These are phyloP conservation scores for Picochlorum sp. DNA, from an alignment of 139 green algal genomes.

Conservation along the genomic window DNA sequence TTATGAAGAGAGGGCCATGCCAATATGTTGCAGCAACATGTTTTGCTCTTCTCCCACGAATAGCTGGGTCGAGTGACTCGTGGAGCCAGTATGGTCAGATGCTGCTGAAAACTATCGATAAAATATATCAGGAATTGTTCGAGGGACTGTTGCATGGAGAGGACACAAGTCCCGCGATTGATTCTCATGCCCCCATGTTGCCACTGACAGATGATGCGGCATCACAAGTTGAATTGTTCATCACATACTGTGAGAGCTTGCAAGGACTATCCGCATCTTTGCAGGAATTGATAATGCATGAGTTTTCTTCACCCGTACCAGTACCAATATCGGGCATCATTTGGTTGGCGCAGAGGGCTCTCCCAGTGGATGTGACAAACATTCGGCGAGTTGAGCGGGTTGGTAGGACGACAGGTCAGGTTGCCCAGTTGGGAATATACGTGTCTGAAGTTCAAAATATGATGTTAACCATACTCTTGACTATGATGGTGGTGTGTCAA, in stretches of 20 bases:
- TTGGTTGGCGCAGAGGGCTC: not conserved
- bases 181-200: too few relatives aligned
- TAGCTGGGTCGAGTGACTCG: not conserved
- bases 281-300: not conserved
- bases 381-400: not conserved
- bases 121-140: not conserved
- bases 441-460: not conserved
- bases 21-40: not conserved
- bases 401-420: slow-evolving; percentile 1
- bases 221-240: not conserved
- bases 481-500: not conserved
- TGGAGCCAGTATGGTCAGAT: not conserved
- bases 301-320: not conserved
- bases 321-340: not conserved
- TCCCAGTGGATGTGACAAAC: not conserved
- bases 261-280: not conserved
- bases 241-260: not conserved
- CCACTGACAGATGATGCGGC: too few relatives aligned
- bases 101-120: not conserved
- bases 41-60: not conserved
- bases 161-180: too few relatives aligned
- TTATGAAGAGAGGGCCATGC: not conserved
- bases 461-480: not conserved
- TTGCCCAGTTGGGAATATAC: not conserved
- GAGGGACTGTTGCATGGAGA: not conserved